Evolutionary conservation across 164 flowering plant species (phyloP), one percentile per base, ranked within the genome.

Genomic region (Echeveria elegans): DNA sequence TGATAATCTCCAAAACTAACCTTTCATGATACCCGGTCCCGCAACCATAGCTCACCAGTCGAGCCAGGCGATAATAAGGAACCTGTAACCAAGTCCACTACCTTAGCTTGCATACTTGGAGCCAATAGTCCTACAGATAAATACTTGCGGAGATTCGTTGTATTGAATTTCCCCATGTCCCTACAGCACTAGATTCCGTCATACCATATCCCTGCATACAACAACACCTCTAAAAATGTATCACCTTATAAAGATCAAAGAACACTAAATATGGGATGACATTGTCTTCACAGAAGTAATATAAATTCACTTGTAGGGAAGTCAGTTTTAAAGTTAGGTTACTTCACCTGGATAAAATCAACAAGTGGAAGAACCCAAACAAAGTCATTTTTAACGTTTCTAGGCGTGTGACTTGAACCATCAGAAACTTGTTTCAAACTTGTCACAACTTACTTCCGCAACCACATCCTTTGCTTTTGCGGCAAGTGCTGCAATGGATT

Each of bases 131-230:
- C 96, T 0, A 82, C 71, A 23, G 98, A 90, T 26, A 75, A 73
- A 72, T 85, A 76, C 28, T 82, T 85, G 19, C 41, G 73, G 58
- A 70, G 24, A 28, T 72, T 73, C 68, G 36, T 60, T 7, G 81
- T 75, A 68, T 86, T 88, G 82, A 81, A 81, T 28, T n/a, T n/a
- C 96, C 96, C 31, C 88, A 85, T 23, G 92, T 81, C 67, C 84
- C 93, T 16, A 90, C 80, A 24, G 93, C 98, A 29, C 91, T 79
- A 29, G 92, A 70, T 75, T 92, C 98, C 5, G 96, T 90, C 93
- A 90, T 75, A 40, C 98, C 98, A 81, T 88, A 92, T 19, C 93
- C 96, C 98, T 86, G 63, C 24, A 70, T 40, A 50, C 36, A 0
- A 45, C 50, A 15, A 2, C 7, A 15, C 11, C 28, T 58, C 30